These are phyloP conservation scores for Cystofilobasidium bisporidii DNA, from an alignment of 768 basidiomycete genomes.

Conservation along the genomic window DNA sequence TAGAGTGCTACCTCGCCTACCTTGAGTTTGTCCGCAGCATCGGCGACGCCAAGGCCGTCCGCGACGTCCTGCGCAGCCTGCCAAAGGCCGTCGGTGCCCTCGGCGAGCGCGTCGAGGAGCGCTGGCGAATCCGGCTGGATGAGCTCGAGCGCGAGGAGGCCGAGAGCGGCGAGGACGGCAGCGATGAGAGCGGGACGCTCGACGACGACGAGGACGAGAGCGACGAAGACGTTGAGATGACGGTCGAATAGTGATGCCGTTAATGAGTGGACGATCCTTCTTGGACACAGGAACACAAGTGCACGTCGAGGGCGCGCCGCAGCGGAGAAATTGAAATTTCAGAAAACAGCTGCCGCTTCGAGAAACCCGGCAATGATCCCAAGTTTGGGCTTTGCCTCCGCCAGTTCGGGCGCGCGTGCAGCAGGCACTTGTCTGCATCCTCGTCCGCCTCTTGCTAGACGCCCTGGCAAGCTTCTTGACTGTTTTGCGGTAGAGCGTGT, in stretches of 20 bases:
- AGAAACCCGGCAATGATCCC: no score
- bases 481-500: no score
- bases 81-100: constrained; percentile 2
- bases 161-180: neutral
- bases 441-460: no score
- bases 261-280: no score
- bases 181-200: neutral
- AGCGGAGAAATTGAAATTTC: no score
- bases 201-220: neutral
- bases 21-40: constrained; percentile 13
- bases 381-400: no score
- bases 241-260: constrained; percentile 10
- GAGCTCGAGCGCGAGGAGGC: constrained; percentile 15
- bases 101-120: constrained; percentile 17
- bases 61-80: constrained; percentile 19
- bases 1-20: constrained; percentile 20
- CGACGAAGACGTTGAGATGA: constrained; percentile 16
- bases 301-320: no score
- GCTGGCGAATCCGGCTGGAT: constrained; percentile 19
- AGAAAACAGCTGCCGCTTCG: no score
- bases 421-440: no score
- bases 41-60: constrained; percentile 12
- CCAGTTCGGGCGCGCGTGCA: no score
- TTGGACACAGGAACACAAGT: no score
- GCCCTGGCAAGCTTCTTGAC: no score